Percentiles rank a stretch among this genome's conserved stretches.
Evolutionary conservation across 2,329 filamentous ascomycete species (phyloP).

Genomic region (Diplodia seriata): DNA sequence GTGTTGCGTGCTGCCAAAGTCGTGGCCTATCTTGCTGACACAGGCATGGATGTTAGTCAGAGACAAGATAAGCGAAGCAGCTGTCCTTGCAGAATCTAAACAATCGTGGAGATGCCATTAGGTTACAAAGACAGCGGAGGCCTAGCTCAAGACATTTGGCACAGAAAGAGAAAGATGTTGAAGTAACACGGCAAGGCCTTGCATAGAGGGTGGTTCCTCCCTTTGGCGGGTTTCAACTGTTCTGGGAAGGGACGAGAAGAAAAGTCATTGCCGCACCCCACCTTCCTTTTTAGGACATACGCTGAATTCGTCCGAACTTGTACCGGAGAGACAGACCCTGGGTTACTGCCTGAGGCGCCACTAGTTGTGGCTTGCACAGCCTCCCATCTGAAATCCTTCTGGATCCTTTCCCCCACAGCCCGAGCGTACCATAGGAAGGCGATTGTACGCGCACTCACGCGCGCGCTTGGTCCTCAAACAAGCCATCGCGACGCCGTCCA

Average conservation of each 20-base stretch:
- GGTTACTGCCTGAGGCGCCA: background rate
- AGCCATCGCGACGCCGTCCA: conserved; percentile 8
- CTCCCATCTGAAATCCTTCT: conserved; percentile 1
- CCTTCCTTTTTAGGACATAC: background rate
- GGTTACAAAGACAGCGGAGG: background rate
- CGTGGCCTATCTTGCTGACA: background rate
- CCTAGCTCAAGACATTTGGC: background rate
- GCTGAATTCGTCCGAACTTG: background rate
- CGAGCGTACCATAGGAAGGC: background rate
- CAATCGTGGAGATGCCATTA: background rate
- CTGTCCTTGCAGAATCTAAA: background rate
- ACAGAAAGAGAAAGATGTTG: background rate
- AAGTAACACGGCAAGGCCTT: background rate
- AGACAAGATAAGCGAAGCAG: background rate
- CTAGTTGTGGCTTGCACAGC: conserved; percentile 12
- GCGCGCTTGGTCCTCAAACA: conserved; percentile 2
- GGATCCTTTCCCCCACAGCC: conserved; percentile 12
- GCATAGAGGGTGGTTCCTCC: background rate
- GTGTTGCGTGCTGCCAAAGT: conserved; percentile 1
- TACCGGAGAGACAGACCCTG: background rate
- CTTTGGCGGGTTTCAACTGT: background rate
- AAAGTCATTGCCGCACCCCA: conserved; percentile 11
- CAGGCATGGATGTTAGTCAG: background rate
- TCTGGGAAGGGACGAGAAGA: background rate
- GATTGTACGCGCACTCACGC: background rate